Percentiles rank a stretch among this genome's conserved stretches.
These are phyloP conservation scores for Chaetomium olivaceum DNA, from an alignment of 2,329 filamentous ascomycete species.

Conservation along the genomic window DNA sequence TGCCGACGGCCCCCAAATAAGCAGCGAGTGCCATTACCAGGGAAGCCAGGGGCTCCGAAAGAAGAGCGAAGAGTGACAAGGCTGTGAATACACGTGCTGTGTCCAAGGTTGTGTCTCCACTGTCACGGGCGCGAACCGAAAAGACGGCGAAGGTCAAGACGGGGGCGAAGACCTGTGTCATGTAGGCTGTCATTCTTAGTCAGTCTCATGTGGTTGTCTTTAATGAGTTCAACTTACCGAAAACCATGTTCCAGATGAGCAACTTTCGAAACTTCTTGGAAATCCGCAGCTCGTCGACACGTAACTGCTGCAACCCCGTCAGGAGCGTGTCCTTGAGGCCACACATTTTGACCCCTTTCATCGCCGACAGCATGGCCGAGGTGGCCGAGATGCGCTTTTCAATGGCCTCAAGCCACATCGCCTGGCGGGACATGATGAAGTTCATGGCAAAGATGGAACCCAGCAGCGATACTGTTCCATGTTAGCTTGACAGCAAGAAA, in stretches of 20 bases:
- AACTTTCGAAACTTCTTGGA: slow-evolving; percentile 42
- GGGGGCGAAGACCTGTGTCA: slow-evolving; percentile 37
- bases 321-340: slow-evolving; percentile 42
- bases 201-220: not conserved
- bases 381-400: slow-evolving; percentile 45
- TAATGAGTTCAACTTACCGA: slow-evolving; percentile 32
- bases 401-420: slow-evolving; percentile 44
- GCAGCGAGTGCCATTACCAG: slow-evolving; percentile 40
- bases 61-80: slow-evolving; percentile 40
- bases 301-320: slow-evolving; percentile 39
- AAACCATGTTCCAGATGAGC: slow-evolving; percentile 37
- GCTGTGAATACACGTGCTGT: slow-evolving; percentile 42
- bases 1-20: slow-evolving; percentile 39
- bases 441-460: slow-evolving; percentile 32
- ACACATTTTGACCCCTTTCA: slow-evolving; percentile 49
- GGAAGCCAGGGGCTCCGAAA: slow-evolving; percentile 38
- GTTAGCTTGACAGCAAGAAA: not conserved
- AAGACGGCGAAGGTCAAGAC: slow-evolving; percentile 40
- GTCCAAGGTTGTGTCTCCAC: slow-evolving; percentile 33
- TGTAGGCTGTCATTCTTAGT: slow-evolving; percentile 19
- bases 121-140: slow-evolving; percentile 37
- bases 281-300: slow-evolving; percentile 42
- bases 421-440: slow-evolving; percentile 39
- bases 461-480: slow-evolving; percentile 23
- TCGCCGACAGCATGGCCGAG: slow-evolving; percentile 43